These are phyloP conservation scores for Podaxis carcinomalis DNA, from an alignment of 768 basidiomycete genomes.

Conservation along the genomic window DNA sequence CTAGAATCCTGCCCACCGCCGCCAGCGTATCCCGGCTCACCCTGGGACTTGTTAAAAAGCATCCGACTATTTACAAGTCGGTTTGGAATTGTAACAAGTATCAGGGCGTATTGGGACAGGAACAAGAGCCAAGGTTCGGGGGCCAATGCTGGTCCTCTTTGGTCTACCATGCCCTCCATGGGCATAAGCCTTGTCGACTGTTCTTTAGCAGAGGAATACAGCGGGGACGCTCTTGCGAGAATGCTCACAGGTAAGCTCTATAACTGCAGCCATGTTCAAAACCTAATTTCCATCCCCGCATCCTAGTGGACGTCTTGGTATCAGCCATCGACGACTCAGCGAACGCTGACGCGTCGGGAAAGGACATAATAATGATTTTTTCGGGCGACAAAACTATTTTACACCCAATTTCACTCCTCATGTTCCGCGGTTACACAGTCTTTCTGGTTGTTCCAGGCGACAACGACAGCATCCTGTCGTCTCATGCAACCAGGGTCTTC, in stretches of 20 bases:
- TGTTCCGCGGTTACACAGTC: conserved; percentile 1
- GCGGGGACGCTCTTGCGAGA: neutral
- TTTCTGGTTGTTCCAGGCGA: neutral
- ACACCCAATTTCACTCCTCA: neutral
- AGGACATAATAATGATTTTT: neutral
- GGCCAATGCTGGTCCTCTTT: neutral
- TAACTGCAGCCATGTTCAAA: neutral
- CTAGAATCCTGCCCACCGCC: conserved; percentile 6
- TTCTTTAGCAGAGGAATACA: conserved; percentile 1
- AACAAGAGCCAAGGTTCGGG: neutral
- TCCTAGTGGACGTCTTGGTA: neutral
- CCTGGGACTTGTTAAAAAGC: conserved; percentile 3
- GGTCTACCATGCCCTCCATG: conserved; percentile 3
- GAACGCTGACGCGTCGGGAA: neutral
- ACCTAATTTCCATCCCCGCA: neutral
- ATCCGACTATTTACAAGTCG: neutral
- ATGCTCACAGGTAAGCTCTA: neutral
- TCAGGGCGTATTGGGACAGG: neutral
- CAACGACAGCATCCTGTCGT: neutral
- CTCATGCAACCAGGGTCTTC: neutral
- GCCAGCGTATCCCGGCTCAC: conserved; percentile 3
- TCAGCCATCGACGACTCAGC: conserved; percentile 1
- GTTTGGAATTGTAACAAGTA: conserved; percentile 9
- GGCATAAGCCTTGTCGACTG: conserved; percentile 4
- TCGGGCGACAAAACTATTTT: conserved; percentile 1